A percentile compares a stretch with the other conserved stretches of the same genome.
These are phyloP conservation scores for Colletotrichum liaoningense DNA, from an alignment of 2,329 filamentous ascomycete genomes.

Conservation along the genomic window DNA sequence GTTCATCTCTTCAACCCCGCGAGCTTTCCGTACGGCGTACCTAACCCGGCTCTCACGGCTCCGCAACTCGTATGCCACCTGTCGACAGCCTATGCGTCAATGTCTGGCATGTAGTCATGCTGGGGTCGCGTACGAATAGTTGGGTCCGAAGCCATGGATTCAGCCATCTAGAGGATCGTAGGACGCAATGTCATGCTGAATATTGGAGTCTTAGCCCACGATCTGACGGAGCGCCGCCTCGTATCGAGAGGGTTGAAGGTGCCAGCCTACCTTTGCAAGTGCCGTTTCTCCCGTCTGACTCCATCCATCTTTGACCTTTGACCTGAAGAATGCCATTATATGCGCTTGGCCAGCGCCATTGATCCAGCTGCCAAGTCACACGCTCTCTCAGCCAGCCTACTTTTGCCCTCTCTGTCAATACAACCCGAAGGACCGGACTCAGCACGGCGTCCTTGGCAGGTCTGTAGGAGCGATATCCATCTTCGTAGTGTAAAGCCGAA, in stretches of 20 bases:
- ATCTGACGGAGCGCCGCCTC: conserved; percentile 12
- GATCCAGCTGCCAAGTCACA: conserved; percentile 21
- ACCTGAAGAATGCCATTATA: conserved; percentile 7
- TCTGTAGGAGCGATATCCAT: background rate
- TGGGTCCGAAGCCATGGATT: conserved; percentile 7
- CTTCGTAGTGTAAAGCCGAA: background rate
- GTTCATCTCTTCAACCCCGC: background rate
- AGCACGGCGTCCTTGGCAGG: conserved; percentile 20
- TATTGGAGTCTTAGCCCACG: conserved; percentile 4
- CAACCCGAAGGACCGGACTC: conserved; percentile 1
- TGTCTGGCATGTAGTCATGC: background rate
- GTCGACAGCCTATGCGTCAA: background rate
- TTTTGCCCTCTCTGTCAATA: background rate
- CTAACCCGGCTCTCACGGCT: background rate
- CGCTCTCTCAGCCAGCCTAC: background rate
- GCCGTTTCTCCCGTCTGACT: conserved; percentile 19
- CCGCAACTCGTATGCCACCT: conserved; percentile 1
- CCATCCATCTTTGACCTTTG: background rate
- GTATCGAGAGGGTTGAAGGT: conserved; percentile 16
- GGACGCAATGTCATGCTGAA: background rate
- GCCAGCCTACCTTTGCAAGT: conserved; percentile 1
- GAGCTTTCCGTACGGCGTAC: background rate
- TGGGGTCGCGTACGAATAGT: background rate
- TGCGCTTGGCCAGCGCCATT: conserved; percentile 22
- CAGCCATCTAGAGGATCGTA: conserved; percentile 1